Percentiles rank a stretch among this genome's conserved stretches.
Evolutionary conservation across 139 green algal genomes (phyloP).

Genomic region (Medakamo hakoo): DNA sequence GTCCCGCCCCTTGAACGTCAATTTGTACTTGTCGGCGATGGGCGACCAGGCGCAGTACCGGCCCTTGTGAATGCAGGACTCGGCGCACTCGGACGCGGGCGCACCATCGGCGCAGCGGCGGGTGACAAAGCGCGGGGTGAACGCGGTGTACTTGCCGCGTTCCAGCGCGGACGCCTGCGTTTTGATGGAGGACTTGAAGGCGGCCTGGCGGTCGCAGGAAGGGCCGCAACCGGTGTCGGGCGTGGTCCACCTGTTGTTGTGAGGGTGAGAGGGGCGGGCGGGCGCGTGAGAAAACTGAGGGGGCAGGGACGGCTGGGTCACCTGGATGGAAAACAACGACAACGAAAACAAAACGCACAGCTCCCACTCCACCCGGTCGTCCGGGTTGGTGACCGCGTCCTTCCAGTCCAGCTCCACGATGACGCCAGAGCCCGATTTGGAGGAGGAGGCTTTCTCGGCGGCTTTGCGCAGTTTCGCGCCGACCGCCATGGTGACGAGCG

Average conservation of each 20-base stretch:
- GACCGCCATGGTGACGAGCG: constrained; percentile 25
- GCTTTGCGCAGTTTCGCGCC: constrained; percentile 32
- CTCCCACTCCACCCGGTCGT: constrained; percentile 49
- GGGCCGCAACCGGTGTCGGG: constrained; percentile 39
- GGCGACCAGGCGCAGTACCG: constrained; percentile 10
- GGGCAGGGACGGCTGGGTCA: background rate
- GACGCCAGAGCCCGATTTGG: too few relatives aligned
- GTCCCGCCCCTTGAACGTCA: constrained; percentile 9
- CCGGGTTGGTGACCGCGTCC: constrained; percentile 39
- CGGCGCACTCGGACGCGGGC: constrained; percentile 17
- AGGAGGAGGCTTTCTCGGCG: constrained; percentile 6
- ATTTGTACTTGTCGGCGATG: background rate
- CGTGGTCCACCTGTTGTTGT: constrained; percentile 53
- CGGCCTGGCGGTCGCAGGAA: constrained; percentile 29
- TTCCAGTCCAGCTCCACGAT: constrained; percentile 47
- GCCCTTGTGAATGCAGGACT: constrained; percentile 35
- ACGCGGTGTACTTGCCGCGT: constrained; percentile 25
- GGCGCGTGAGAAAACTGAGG: too few relatives aligned
- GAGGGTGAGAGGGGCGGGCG: background rate
- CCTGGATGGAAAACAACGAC: background rate
- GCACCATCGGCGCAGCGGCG: constrained; percentile 22
- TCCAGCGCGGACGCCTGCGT: constrained; percentile 27
- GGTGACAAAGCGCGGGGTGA: constrained; percentile 52
- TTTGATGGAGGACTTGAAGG: constrained; percentile 33
- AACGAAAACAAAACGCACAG: constrained; percentile 25